A percentile compares a stretch with the other conserved stretches of the same genome.
Conservation (phyloP, 306 rosid species). For the Carpinus viminea region DNA sequence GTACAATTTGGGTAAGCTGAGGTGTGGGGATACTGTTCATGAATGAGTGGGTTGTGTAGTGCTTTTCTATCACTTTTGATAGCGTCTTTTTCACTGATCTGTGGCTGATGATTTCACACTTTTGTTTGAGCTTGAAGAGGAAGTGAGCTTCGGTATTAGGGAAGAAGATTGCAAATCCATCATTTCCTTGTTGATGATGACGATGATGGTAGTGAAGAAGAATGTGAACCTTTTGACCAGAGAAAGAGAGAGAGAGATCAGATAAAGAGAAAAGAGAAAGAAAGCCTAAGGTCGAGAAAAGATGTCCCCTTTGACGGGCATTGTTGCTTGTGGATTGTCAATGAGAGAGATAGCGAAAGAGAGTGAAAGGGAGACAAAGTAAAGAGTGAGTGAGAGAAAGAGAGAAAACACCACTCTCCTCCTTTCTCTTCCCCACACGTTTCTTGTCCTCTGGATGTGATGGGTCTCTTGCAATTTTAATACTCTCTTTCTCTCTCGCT, state of each 20-base stretch:
- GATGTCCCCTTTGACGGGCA: constrained; percentile 42
- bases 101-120: constrained; percentile 40
- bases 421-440: constrained; percentile 53
- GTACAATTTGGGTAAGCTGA: background rate
- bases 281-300: constrained; percentile 24
- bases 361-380: constrained; percentile 17
- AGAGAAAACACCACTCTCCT: constrained; percentile 21
- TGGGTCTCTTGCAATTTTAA: constrained; percentile 18
- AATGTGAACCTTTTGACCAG: constrained; percentile 56
- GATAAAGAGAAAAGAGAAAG: background rate
- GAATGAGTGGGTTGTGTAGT: background rate
- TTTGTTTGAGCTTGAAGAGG: constrained; percentile 51
- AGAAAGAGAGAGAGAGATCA: constrained; percentile 33
- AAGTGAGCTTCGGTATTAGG: constrained; percentile 46
- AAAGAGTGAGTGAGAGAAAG: constrained; percentile 11
- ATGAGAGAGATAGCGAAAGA: constrained; percentile 15
- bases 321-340: constrained; percentile 33
- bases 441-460: constrained; percentile 40
- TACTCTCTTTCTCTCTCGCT: background rate
- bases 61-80: constrained; percentile 10
- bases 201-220: constrained; percentile 28
- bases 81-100: constrained; percentile 30
- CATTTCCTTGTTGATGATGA: constrained; percentile 37
- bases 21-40: constrained; percentile 14
- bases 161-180: constrained; percentile 38